A percentile compares a stretch with the other conserved stretches of the same genome.
Conservation (phyloP, 805 yeast genomes). For the Pichia scutulata region DNA sequence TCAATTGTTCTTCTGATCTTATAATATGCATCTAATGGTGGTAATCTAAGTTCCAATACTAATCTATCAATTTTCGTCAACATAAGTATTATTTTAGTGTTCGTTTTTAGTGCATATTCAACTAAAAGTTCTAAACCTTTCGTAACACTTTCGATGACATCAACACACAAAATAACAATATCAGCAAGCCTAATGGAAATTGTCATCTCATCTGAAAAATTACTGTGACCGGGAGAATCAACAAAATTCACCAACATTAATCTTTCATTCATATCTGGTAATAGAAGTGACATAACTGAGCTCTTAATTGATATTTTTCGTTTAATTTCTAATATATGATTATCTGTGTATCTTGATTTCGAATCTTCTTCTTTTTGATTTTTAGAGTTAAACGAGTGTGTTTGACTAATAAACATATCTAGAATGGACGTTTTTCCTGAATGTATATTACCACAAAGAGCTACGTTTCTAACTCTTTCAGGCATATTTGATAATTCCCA, state of each 20-base stretch:
- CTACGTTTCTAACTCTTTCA: conserved; percentile 62
- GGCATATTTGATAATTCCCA: conserved; percentile 41
- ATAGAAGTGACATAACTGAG: conserved; percentile 52
- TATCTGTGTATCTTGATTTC: conserved; percentile 62
- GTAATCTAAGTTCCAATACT: conserved; percentile 68
- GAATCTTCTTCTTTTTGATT: conserved; percentile 32
- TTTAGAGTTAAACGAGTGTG: conserved; percentile 43
- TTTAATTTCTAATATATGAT: conserved; percentile 56
- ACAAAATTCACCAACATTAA: conserved; percentile 56
- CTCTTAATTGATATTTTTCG: conserved; percentile 64
- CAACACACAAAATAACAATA: conserved; percentile 64
- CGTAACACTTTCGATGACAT: conserved; percentile 76
- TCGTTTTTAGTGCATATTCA: conserved; percentile 41
- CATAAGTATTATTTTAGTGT: conserved; percentile 50
- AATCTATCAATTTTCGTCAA: conserved; percentile 81
- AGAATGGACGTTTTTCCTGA: conserved; percentile 81
- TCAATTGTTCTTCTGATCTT: conserved; percentile 57
- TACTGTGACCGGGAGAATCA: conserved; percentile 90
- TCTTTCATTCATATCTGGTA: conserved; percentile 43
- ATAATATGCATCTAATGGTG: conserved; percentile 64
- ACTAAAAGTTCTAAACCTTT: conserved; percentile 46
- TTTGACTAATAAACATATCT: conserved; percentile 58
- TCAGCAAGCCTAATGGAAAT: conserved; percentile 55
- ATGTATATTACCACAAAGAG: conserved; percentile 71
- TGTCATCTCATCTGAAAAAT: conserved; percentile 70